Conservation (phyloP, 176 grass and related monocot species). For the Miscanthus lutarioriparius region DNA sequence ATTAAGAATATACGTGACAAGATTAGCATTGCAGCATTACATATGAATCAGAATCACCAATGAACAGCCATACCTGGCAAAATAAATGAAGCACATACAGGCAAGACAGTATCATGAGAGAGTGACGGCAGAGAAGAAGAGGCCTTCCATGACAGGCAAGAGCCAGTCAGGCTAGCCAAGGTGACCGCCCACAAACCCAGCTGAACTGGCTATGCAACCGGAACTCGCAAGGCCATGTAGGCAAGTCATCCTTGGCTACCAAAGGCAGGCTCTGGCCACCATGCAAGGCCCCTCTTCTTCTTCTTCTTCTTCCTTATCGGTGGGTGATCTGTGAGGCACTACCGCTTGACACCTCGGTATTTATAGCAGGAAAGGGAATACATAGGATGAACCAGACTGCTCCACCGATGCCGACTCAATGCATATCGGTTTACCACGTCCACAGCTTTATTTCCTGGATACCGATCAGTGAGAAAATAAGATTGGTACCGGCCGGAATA, state of each 20-base stretch:
- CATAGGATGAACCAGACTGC: background rate
- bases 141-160: slow-evolving; percentile 52
- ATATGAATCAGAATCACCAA: background rate
- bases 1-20: background rate
- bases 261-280: slow-evolving; percentile 40
- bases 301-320: background rate
- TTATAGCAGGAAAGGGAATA: slow-evolving; percentile 30
- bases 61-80: background rate
- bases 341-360: background rate
- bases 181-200: slow-evolving; percentile 51
- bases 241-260: slow-evolving; percentile 81
- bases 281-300: slow-evolving; percentile 58
- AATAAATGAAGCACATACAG: background rate
- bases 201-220: background rate
- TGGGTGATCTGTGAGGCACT: background rate
- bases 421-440: slow-evolving; percentile 8
- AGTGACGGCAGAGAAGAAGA: slow-evolving; percentile 26
- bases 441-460: slow-evolving; percentile 1
- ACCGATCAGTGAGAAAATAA: background rate
- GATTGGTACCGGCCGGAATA: background rate
- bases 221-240: slow-evolving; percentile 31
- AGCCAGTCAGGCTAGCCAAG: slow-evolving; percentile 65
- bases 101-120: background rate
- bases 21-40: background rate
- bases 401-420: background rate